Base-by-base conservation (phyloP, 2,329 filamentous ascomycete genomes). In the Teratosphaeria destructans region DNA sequence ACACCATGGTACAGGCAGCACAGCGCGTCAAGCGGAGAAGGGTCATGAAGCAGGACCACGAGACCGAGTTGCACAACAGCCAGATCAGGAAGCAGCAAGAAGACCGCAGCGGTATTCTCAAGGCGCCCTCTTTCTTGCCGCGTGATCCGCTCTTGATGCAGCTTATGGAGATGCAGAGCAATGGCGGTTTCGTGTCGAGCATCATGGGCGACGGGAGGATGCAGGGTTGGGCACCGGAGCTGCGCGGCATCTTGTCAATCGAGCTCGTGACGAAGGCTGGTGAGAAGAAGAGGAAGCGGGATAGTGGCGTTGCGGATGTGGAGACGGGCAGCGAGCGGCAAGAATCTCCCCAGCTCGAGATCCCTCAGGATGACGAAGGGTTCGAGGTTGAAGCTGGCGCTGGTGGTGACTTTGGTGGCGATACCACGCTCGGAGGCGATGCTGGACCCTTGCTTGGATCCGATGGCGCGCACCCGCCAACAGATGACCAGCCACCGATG, bases 211-310 rank as follows among this genome's bases (percentile, higher is more conserved):
- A 92, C 62, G 89, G 86, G 43, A 85, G 89, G 63, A 68, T 73
- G 66, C 82, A 84, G 65, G 84, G 84, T 52, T 96, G 91, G 92
- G 93, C 93, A 3, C 93, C 93, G 0, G 94, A 99, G 75, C 81
- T 99, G 23, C 87, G 90, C 61, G 90, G 88, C n/a, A 85, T 99
- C 68, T 79, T 97, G n/a, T 95, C 91, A 1, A 79, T 96, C 52
- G 90, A 95, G 64, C 82, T 89, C 14, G 82, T 95, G 16, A 86
- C 86, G 62, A 85, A 85, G 60, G 82, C 86, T 52, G 87, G 85
- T 60, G 90, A 95, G 62, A 81, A 93, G 59, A 99, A 97, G 82
- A 85, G 94, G 61, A 99, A 99, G 81, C 86, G 94, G 52, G 91
- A 96, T 69, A 91, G 87, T 67, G 91, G 89, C 27, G 84, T 94